These are phyloP conservation scores for Excoecaria cochinchinensis DNA, from an alignment of 345 rosid genomes.

Conservation along the genomic window DNA sequence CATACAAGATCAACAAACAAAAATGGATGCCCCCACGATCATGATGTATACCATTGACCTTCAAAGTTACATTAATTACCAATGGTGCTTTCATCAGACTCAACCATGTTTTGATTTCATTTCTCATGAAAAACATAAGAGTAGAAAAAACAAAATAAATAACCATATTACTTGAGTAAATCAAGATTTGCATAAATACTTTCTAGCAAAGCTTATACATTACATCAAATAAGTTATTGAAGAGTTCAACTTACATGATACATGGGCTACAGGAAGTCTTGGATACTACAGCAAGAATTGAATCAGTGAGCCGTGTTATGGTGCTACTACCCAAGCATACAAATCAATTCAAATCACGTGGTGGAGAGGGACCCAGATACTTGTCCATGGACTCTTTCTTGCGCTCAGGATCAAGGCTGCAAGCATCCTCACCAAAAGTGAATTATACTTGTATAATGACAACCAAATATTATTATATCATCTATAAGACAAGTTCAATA, in stretches of 20 bases:
- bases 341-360: constrained; percentile 34
- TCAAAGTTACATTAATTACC: not conserved
- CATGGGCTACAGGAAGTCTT: not conserved
- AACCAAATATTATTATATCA: not conserved
- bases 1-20: not conserved
- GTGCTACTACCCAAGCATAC: not conserved
- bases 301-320: not conserved
- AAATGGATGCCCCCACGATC: not conserved
- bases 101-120: too few species aligned
- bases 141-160: too few species aligned
- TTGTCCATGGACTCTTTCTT: constrained; percentile 98
- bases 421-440: constrained; percentile 23
- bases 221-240: not conserved
- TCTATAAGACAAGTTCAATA: not conserved
- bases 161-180: not conserved
- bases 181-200: not conserved
- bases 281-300: not conserved
- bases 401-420: constrained; percentile 95
- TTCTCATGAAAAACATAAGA: too few species aligned
- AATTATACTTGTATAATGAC: not conserved
- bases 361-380: constrained; percentile 68
- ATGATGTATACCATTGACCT: not conserved
- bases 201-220: not conserved
- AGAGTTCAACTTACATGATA: constrained; percentile 18
- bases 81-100: too few species aligned